Percentiles rank a stretch among this genome's conserved stretches.
Evolutionary conservation across 1,284 basidiomycete genomes (phyloP).

Genomic region (Earliella scabrosa): DNA sequence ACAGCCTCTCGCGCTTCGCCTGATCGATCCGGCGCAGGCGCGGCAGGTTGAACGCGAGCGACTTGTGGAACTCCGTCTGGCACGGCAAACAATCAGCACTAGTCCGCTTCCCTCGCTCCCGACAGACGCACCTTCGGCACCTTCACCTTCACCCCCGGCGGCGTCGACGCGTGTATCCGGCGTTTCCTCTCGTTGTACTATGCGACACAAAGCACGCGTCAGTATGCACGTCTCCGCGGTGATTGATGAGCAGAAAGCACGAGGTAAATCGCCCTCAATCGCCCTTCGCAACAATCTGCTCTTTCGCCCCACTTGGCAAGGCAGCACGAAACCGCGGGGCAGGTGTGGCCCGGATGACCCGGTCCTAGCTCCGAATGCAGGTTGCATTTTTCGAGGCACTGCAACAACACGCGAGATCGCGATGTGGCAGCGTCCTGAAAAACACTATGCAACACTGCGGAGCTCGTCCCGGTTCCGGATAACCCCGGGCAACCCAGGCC

Average conservation of each 20-base stretch:
- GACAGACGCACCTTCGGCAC: constrained; percentile 54
- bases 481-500: not conserved
- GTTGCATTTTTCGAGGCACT: not conserved
- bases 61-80: constrained; percentile 70
- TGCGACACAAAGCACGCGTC: constrained; percentile 7
- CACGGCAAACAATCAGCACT: constrained; percentile 1
- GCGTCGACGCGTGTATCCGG: constrained; percentile 48
- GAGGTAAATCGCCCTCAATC: not conserved
- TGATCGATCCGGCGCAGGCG: constrained; percentile 60
- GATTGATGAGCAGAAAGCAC: not conserved
- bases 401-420: constrained; percentile 8
- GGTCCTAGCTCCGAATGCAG: not conserved
- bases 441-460: not conserved
- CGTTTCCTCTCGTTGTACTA: constrained; percentile 69
- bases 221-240: not conserved
- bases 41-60: constrained; percentile 57
- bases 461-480: not conserved
- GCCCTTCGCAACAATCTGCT: not conserved
- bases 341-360: not conserved
- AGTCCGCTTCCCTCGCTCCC: not conserved
- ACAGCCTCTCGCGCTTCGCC: constrained; percentile 49
- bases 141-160: constrained; percentile 50
- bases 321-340: not conserved
- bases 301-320: not conserved
- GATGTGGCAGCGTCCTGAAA: not conserved